Evolutionary conservation across 768 basidiomycete species (phyloP), one percentile per base, ranked within the genome.

Genomic region (Kwoniella sp.): DNA sequence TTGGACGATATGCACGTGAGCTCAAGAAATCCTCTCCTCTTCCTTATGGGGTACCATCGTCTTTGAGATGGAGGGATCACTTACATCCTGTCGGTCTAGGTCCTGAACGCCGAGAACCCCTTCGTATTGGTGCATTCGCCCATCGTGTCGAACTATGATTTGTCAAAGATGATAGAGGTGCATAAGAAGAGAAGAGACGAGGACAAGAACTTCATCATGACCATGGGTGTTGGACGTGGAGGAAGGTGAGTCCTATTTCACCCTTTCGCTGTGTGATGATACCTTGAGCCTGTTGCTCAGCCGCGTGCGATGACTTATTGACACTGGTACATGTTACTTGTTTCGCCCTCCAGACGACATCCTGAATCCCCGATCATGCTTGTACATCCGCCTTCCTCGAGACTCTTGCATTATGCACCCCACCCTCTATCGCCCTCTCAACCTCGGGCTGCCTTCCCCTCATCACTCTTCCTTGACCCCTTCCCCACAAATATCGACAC

Each of bases 131-230:
- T 82, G 17, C 79, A 79, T 45, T 76, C 76, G 2, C 80, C 80
- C 22, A 63, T 97, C 58, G 90, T 99, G 70, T 94, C 93, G 82
- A 97, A 92, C 78, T 86, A 97, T 70, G 87, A 87, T 65, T 89
- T 99, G 70, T 90, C 92, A 73, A 90, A 92, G 72, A 90, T 93
- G 58, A 90, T 96, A 54, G 86, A 88, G 52, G 87, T 86, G 68
- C 95, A 97, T 83, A 93, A 90, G 84, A 90, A 90, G 79, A 84
- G 93, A 56, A 84, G 92, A 66, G 89, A 88, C 81, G 86, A 84
- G 65, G 92, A 94, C 81, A 91, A 92, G 83, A 91, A 97, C 78
- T 91, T 90, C 41, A 92, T 93, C 75, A 93, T 99, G 92, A 93
- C 93, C 28, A 92, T 98, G 84, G 92, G 77, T 9, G 73, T 80